Base-by-base conservation (phyloP, 2,329 filamentous ascomycete genomes). In the Periconia sp. region DNA sequence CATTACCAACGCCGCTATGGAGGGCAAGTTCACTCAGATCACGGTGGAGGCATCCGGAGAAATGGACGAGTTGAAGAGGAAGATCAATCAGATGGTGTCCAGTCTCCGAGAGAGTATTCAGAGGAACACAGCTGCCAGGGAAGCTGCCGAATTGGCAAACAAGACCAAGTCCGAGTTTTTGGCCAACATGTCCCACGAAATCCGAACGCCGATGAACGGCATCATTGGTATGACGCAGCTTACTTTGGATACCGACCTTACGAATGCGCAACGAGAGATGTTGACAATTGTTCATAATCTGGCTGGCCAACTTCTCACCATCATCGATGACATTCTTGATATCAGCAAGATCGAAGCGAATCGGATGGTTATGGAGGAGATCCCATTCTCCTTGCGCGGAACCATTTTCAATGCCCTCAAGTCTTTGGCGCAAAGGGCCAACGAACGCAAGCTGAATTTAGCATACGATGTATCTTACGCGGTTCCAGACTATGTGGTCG, bases 71-170 rank as follows among this genome's bases (percentile, higher is more conserved):
- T 82, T 99, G 65, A 99, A 99, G 78, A 87, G 92, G 67, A 97
- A 97, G 81, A 97, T 99, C 82, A 99, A 97, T 73, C 91, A 95
- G 79, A 99, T 99, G 94, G 92, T 97, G 49, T 94, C 90, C 71
- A 96, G 96, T 71, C 79, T 99, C 58, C 83, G 93, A 63, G 94
- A 97, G 76, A 95, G 90, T 81, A 97, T 99, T 63, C 92, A 97
- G 74, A 87, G 92, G 72, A 99, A 97, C 73, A 97, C 92, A 2
- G 91, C 92, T 61, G 94, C 94, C 53, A 89, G 94, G 75, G 93
- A 97, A 75, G 92, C 93, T 45, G 94, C 94, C 66, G 94, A 99
- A 73, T 80, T 97, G 71, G 94, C 94, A 59, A 97, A 97, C 80
- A 93, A 95, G 77, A 97, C 93, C 41, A 99, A 99, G 72, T 97